These are phyloP conservation scores for Tetraselmis striata DNA, from an alignment of 139 green algal genomes.

Conservation along the genomic window DNA sequence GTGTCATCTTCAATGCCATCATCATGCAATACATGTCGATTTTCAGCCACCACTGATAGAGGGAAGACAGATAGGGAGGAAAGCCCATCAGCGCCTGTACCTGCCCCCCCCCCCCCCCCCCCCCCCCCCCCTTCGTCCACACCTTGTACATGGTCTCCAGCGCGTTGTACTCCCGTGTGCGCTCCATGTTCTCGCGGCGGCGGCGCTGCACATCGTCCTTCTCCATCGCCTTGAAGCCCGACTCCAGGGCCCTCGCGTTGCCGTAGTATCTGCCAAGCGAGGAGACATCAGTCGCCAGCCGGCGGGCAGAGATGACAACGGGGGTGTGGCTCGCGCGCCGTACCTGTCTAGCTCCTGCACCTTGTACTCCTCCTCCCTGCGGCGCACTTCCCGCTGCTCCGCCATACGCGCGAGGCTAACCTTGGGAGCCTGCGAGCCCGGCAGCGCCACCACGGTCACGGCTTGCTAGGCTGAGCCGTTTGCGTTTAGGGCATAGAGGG, in stretches of 20 bases:
- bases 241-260: background rate
- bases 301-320: background rate
- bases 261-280: background rate
- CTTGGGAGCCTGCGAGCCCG: background rate
- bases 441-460: no score
- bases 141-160: slow-evolving; percentile 52
- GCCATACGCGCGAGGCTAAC: background rate
- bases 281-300: background rate
- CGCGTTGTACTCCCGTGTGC: slow-evolving; percentile 34
- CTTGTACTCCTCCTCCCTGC: background rate
- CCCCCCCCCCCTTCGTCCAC: background rate
- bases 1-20: no score
- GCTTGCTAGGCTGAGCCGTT: no score
- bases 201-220: slow-evolving; percentile 46
- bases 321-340: background rate
- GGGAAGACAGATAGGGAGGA: no score
- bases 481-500: no score
- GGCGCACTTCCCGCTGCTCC: background rate
- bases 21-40: no score
- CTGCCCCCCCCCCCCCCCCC: no score
- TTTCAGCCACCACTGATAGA: no score
- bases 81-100: no score
- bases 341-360: background rate
- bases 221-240: background rate
- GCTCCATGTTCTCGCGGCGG: slow-evolving; percentile 36